phyloP scores from a whole-genome alignment of 768 basidiomycete species.

The Boletus edulis region DNA sequence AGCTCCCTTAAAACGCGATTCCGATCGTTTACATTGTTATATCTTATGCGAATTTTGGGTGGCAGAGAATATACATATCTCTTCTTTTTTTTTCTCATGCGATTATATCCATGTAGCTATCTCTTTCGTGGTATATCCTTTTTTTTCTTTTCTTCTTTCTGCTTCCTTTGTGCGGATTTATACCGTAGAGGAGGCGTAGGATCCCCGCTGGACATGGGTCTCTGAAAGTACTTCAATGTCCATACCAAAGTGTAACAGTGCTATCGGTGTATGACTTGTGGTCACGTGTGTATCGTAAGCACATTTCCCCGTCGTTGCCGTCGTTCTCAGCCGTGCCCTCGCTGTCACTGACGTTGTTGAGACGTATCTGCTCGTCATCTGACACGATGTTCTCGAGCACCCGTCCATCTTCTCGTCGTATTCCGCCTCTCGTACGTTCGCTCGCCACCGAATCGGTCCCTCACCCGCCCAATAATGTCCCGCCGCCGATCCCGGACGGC shows the following conservation, averaged over 20 bases:
- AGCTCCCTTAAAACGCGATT: slow-evolving; percentile 13
- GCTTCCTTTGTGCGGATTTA: slow-evolving; percentile 11
- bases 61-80: slow-evolving; percentile 3
- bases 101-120: slow-evolving; percentile 13
- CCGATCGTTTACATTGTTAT: slow-evolving; percentile 14
- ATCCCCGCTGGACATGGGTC: slow-evolving; percentile 16
- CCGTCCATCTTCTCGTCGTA: slow-evolving; percentile 9
- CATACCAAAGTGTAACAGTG: slow-evolving; percentile 1
- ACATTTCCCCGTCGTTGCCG: not conserved
- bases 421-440: slow-evolving; percentile 19
- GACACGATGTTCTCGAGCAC: slow-evolving; percentile 25
- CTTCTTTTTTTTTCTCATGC: not conserved
- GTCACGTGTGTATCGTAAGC: not conserved
- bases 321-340: not conserved
- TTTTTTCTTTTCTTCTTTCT: not conserved
- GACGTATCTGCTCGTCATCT: slow-evolving; percentile 10
- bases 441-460: slow-evolving; percentile 29
- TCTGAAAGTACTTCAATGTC: not conserved
- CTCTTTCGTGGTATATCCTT: slow-evolving; percentile 3
- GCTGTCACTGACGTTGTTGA: slow-evolving; percentile 7
- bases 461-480: slow-evolving; percentile 25
- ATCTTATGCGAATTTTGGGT: slow-evolving; percentile 19
- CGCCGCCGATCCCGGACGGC: slow-evolving; percentile 27
- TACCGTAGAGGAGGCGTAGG: slow-evolving; percentile 2
- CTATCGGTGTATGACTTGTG: not conserved